Conservation (phyloP, 495 filamentous ascomycete species). For the Talaromyces proteolyticus region DNA sequence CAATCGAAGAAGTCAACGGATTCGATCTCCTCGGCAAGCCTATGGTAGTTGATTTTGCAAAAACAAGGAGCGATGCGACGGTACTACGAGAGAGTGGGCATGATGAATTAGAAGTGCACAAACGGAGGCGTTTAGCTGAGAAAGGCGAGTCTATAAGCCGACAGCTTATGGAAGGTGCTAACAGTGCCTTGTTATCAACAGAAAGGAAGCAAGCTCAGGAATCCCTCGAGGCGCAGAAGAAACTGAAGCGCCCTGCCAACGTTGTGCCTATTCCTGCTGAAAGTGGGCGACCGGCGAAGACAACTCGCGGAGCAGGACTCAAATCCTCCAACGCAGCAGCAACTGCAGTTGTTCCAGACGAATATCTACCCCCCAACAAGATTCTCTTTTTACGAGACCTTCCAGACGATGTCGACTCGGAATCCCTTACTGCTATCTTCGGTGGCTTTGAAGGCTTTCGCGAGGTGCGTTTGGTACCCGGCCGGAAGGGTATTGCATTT, state of each 20-base stretch:
- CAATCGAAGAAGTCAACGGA: constrained; percentile 85
- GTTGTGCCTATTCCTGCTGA: constrained; percentile 41
- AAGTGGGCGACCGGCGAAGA: constrained; percentile 61
- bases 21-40: constrained; percentile 94
- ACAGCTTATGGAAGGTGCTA: neutral
- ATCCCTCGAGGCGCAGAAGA: constrained; percentile 74
- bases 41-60: constrained; percentile 82
- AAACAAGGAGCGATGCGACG: constrained; percentile 82
- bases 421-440: constrained; percentile 75
- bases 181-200: constrained; percentile 21
- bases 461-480: constrained; percentile 85
- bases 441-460: constrained; percentile 88
- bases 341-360: constrained; percentile 81
- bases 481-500: constrained; percentile 85
- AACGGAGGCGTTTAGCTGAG: constrained; percentile 78
- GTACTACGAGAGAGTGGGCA: constrained; percentile 65
- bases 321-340: constrained; percentile 68
- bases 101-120: constrained; percentile 84
- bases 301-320: constrained; percentile 70
- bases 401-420: constrained; percentile 79
- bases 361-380: constrained; percentile 96
- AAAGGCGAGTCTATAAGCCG: constrained; percentile 57
- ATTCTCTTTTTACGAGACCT: constrained; percentile 94
- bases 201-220: constrained; percentile 90
- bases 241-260: constrained; percentile 67